Evolutionary conservation across 1,284 basidiomycete species (phyloP).

Genomic region (Sporisorium exsertum): DNA sequence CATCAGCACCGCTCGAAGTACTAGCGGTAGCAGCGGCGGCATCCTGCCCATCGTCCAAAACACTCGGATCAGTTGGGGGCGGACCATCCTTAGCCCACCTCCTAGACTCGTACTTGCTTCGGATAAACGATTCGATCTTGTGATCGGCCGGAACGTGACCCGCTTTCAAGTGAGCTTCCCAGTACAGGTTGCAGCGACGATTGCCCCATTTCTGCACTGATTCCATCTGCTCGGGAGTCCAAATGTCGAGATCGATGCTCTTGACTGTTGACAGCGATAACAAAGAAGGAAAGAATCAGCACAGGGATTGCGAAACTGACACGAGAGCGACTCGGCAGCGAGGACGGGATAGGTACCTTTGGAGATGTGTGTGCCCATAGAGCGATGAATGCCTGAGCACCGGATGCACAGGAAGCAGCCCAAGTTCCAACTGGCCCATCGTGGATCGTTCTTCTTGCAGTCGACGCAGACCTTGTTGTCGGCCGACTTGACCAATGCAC

Average conservation of each 20-base stretch:
- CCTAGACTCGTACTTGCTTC: constrained; percentile 93
- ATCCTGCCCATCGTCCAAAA: constrained; percentile 75
- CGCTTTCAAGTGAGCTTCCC: constrained; percentile 93
- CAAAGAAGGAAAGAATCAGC: not conserved
- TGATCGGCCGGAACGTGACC: constrained; percentile 95
- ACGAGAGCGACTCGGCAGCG: not conserved
- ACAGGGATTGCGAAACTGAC: not conserved
- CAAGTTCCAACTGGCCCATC: constrained; percentile 98
- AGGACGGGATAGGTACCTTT: constrained; percentile 34
- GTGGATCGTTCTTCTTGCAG: constrained; percentile 76
- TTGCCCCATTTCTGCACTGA: constrained; percentile 87
- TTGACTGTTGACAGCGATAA: constrained; percentile 75
- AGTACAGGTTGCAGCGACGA: constrained; percentile 88
- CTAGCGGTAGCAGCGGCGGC: constrained; percentile 18
- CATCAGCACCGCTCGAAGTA: not conserved
- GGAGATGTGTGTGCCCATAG: constrained; percentile 88
- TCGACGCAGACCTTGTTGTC: constrained; percentile 87
- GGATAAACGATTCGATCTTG: constrained; percentile 97
- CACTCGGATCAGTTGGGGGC: constrained; percentile 82
- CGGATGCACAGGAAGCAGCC: constrained; percentile 95
- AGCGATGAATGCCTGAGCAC: constrained; percentile 97
- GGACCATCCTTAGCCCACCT: constrained; percentile 93
- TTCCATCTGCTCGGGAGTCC: constrained; percentile 98
- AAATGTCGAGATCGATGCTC: constrained; percentile 95
- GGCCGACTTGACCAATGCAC: constrained; percentile 72